Base-by-base conservation (phyloP, 805 yeast species). In the Ascoidea asiatica region DNA sequence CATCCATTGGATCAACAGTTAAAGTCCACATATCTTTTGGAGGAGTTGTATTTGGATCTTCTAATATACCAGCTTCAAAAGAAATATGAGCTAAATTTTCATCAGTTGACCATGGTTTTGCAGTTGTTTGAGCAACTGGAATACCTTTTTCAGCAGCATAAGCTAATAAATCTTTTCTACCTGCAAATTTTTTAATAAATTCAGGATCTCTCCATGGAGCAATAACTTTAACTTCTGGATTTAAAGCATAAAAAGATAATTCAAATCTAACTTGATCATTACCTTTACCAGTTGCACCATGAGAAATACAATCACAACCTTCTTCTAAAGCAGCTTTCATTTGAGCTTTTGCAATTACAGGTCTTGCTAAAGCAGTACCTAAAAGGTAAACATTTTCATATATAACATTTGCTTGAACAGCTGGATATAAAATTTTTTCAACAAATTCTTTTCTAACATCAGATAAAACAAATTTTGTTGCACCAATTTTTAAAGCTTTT, bases 1-100 rank as follows among this genome's bases (percentile, higher is more conserved):
- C 97, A 60, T 90, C 97, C 38, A 70, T 62, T 57, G 98, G 97
- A 67, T 90, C 98, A 49, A 83, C 86, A 39, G 96, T 92, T 63
- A 92, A 78, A 72, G 92, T 92, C 98, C 98, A 92, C 98, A 92
- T 92, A 66, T 92, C 98, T 73, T 89, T 90, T 69, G 98, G 98
- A 52, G 98, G 98, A 44, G 98, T 92, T 56, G 90, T 80, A 66
- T 92, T 85, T 61, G 99, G 99, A 70, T 92, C 95, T 71, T 92
- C 99, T 60, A 92, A 78, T 55, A 92, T 92, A 69, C 99, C 99
- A 52, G 99, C 99, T 74, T 92, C 99, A 65, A 85, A 92, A 37
- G 97, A 90, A 65, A 92, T 92, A 69, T 92, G 99, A 41, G 97
- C 98, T 79, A 90, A 72, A 77, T 92, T 92, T 72, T 92, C 99